Percentiles rank a stretch among this genome's conserved stretches.
These are phyloP conservation scores for Pisolithus marmoratus DNA, from an alignment of 768 basidiomycete genomes.

Conservation along the genomic window DNA sequence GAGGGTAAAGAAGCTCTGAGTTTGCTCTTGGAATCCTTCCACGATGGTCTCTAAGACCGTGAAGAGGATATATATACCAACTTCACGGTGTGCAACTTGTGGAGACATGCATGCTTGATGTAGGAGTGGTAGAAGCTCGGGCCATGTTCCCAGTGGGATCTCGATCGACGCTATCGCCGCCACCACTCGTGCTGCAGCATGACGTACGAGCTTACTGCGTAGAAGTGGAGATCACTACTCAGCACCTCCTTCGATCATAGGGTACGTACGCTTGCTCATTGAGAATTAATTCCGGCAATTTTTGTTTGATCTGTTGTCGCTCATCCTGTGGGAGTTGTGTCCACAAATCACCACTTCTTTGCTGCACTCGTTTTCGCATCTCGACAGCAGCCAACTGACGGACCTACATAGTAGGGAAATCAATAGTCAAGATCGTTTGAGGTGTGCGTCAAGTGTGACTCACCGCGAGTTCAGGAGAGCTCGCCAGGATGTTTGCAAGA, in stretches of 20 bases:
- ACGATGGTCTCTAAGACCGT: conserved; percentile 90
- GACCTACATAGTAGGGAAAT: conserved; percentile 46
- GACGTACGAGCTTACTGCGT: conserved; percentile 79
- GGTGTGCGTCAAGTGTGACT: conserved; percentile 29
- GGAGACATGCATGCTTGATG: conserved; percentile 68
- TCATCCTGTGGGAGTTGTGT: conserved; percentile 56
- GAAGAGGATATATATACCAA: conserved; percentile 83
- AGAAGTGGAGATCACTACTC: conserved; percentile 5
- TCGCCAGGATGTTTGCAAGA: conserved; percentile 80
- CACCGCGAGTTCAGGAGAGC: conserved; percentile 78
- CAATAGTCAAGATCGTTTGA: conserved; percentile 1
- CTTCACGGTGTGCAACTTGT: conserved; percentile 77
- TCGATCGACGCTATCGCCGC: conserved; percentile 91
- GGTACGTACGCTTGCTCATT: conserved; percentile 66
- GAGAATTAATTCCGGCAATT: conserved; percentile 73
- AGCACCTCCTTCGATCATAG: neutral
- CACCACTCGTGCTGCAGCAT: conserved; percentile 88
- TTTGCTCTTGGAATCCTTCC: conserved; percentile 78
- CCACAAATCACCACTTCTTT: conserved; percentile 83
- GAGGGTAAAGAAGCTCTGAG: conserved; percentile 71
- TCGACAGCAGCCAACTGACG: conserved; percentile 97
- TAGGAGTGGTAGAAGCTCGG: conserved; percentile 83
- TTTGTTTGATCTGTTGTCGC: conserved; percentile 79
- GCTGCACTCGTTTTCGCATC: conserved; percentile 83
- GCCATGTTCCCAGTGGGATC: conserved; percentile 74